phyloP scores from a whole-genome alignment of 768 basidiomycete species.

The Leccinum arenicola region DNA sequence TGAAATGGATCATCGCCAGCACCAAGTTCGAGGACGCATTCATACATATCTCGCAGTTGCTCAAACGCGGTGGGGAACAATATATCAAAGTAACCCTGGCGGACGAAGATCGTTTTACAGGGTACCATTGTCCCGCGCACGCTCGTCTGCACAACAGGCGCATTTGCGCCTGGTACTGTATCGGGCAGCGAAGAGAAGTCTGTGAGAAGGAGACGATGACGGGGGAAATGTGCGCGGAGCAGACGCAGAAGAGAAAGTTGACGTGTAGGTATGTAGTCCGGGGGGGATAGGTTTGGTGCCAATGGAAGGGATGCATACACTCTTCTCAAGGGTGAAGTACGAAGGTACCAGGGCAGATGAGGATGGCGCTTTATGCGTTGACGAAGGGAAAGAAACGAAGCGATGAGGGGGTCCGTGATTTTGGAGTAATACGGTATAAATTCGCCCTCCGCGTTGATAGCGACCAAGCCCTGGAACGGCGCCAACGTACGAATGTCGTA shows the following conservation, averaged over 20 bases:
- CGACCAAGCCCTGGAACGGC: conserved; percentile 82
- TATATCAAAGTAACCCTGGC: conserved; percentile 96
- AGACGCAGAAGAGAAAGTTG: conserved; percentile 80
- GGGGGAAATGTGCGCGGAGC: conserved; percentile 81
- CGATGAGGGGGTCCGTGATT: conserved; percentile 81
- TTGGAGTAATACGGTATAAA: conserved; percentile 81
- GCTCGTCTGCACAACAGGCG: conserved; percentile 95
- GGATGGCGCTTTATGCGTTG: conserved; percentile 54
- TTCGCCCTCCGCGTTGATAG: conserved; percentile 76
- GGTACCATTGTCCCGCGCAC: conserved; percentile 83
- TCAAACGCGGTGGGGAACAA: conserved; percentile 96
- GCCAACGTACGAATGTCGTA: conserved; percentile 78
- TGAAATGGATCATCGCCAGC: conserved; percentile 13
- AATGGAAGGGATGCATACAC: conserved; percentile 77
- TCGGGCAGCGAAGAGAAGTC: conserved; percentile 92
- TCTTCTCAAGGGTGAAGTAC: conserved; percentile 55
- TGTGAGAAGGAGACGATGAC: conserved; percentile 89
- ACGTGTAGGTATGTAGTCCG: conserved; percentile 93
- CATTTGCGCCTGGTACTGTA: conserved; percentile 60
- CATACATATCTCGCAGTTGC: conserved; percentile 86
- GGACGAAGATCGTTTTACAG: conserved; percentile 86
- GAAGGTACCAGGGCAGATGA: conserved; percentile 54
- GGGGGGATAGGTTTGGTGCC: conserved; percentile 80
- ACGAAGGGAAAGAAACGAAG: conserved; percentile 72
- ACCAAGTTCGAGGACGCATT: conserved; percentile 63